Base-by-base conservation (phyloP, 2,329 filamentous ascomycete genomes). In the Penicillium griseofulvum region DNA sequence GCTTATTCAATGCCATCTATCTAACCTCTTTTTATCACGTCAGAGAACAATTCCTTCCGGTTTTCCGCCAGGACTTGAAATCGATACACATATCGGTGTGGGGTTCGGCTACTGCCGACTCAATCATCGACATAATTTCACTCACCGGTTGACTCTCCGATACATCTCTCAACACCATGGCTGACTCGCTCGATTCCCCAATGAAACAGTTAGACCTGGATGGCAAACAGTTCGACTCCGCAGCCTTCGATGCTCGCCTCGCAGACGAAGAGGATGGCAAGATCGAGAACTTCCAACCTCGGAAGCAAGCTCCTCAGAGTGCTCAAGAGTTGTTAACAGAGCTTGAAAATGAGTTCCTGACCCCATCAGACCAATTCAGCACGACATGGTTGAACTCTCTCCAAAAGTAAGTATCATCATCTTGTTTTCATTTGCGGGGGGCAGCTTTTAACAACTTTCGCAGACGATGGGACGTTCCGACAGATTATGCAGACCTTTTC, bases 381-480 rank as follows among this genome's bases (percentile, higher is more conserved):
- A 79, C 84, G 5, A 86, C 88, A 68, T 97, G 94, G 91, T 83
- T 99, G 56, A 91, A 96, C 72, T 83, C 84, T 52, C 76, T 97
- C 41, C 94, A 99, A 75, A 90, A 93, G 81, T 85, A 73, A 55
- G 76, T 65, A 39, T 50, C 31, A 55, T 76, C 65, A 39, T 52
- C 26, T 31, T 16, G 9, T 4, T 29, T 38, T 48, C 34, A n/a
- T 48, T 48, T 46, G 45, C 49, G 22, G 22, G 39, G 33, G 37
- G 47, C 37, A 42, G n/a, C 38, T 24, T n/a, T 51, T 58, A 57
- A 62, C 47, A 19, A 26, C 39, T 49, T 46, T 46, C 58, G 14
- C 54, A 81, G 80, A 63, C 79, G 86, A 71, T 99, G 93, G 94
- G 90, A 96, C 60, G 82, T 86, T 54, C 84, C 90, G 4, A 83